Evolutionary conservation across 345 rosid species (phyloP).

Genomic region (Alliaria petiolata): DNA sequence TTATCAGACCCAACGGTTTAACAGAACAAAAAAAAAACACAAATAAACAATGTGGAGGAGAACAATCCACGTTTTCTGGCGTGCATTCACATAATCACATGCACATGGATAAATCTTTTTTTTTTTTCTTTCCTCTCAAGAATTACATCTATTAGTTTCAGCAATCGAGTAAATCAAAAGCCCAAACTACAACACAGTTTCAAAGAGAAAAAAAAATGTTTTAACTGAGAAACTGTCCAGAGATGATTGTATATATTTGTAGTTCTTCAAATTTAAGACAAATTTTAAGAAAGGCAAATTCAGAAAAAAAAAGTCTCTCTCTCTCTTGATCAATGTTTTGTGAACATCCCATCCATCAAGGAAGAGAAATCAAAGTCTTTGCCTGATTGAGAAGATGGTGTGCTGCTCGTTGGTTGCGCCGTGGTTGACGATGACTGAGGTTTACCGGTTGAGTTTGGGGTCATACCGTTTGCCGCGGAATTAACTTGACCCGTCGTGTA

Average conservation of each 20-base stretch:
- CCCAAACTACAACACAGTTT: conserved; percentile 28
- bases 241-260: conserved; percentile 27
- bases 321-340: conserved; percentile 52
- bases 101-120: neutral
- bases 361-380: conserved; percentile 95
- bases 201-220: neutral
- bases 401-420: conserved; percentile 28
- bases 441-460: conserved; percentile 38
- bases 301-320: neutral
- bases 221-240: conserved; percentile 15
- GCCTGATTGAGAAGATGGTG: conserved; percentile 50
- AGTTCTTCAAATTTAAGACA: conserved; percentile 16
- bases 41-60: neutral
- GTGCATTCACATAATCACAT: neutral
- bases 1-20: no score
- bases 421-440: conserved; percentile 42
- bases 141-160: conserved; percentile 24
- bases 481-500: conserved; percentile 49
- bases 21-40: no score
- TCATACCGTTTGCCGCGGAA: conserved; percentile 41
- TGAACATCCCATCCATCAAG: conserved; percentile 80
- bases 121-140: neutral
- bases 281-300: neutral
- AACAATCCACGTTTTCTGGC: neutral
- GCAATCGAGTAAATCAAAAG: conserved; percentile 14